Evolutionary conservation across 2,329 filamentous ascomycete species (phyloP), one percentile per base, ranked within the genome.

Genomic region (Clonostachys sp.): DNA sequence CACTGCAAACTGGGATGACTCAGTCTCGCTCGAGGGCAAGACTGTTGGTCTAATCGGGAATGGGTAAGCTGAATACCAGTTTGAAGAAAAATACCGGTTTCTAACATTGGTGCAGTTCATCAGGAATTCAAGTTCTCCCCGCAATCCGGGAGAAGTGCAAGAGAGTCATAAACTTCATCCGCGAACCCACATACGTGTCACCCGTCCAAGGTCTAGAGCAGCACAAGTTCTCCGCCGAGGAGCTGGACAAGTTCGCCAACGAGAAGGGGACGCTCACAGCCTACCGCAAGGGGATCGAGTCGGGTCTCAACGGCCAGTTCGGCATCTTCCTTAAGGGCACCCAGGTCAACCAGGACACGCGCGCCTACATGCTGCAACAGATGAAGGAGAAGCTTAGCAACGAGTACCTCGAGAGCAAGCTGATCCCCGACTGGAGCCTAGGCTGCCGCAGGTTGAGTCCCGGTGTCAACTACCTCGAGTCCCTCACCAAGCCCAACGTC

Each of bases 391-490:
- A 61, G 51, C 57, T 68, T 30, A 46, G 55, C 12, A 69, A 81
- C 53, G 65, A 74, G 51, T 59, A 60, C 45, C 74, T 81, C 10
- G 75, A 74, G 61, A 65, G 73, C 47, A 66, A 69, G 18, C 57
- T 81, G 13, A 77, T 80, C 41, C 78, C 78, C 0, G 60, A 68
- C 17, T 78, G 68, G 20, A 67, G 73, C 2, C 60, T 78, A 0
- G 75, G 75, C 0, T 75, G 69, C 52, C 66, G 72, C 48, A 64
- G 75, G 40, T 16, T 78, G 54, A 80, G 75, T 1, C 77, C 75
- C 0, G 75, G 72, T 0, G 70, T 73, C 3, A 65, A 69, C 0
- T 80, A 80, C 48, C 65, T 80, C 4, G 67, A 72, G 46, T 65
- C 71, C 0, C 48, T 79, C 24, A 65, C 64, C 3, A 60, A 68